Conservation (phyloP, 2,329 filamentous ascomycete species). For the Penicillium sp. region DNA sequence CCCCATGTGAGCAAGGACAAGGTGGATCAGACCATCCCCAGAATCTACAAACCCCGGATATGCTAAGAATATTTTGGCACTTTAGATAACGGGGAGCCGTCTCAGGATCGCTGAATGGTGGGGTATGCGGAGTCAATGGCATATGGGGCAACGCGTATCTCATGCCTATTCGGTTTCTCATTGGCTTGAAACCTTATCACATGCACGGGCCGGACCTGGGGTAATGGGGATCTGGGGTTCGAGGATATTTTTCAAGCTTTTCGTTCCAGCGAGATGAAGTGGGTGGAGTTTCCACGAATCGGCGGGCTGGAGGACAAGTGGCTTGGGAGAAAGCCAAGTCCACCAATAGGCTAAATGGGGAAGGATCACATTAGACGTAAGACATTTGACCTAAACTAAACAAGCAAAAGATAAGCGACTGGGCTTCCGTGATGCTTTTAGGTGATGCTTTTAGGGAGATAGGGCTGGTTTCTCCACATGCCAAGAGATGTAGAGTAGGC, state of each 20-base stretch:
- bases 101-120: conserved; percentile 29
- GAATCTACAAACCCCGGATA: conserved; percentile 11
- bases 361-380: background rate
- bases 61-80: conserved; percentile 20
- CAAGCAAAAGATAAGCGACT: background rate
- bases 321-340: conserved; percentile 23
- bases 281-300: conserved; percentile 32
- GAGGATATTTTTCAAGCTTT: conserved; percentile 30
- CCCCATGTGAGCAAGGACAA: conserved; percentile 7
- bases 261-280: conserved; percentile 11
- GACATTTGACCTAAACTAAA: background rate
- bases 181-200: conserved; percentile 9
- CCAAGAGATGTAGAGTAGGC: background rate
- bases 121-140: conserved; percentile 20
- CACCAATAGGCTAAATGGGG: conserved; percentile 28
- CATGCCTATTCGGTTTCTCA: background rate
- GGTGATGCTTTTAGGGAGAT: background rate
- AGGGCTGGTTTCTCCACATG: background rate
- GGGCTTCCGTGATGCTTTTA: background rate
- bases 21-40: conserved; percentile 13
- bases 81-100: conserved; percentile 14
- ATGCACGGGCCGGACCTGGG: conserved; percentile 13
- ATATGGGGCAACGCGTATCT: conserved; percentile 4
- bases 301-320: conserved; percentile 1
- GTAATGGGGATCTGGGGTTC: conserved; percentile 29